Conservation (phyloP, 2,329 filamentous ascomycete species). For the Aspergillus pseudotamarii region DNA sequence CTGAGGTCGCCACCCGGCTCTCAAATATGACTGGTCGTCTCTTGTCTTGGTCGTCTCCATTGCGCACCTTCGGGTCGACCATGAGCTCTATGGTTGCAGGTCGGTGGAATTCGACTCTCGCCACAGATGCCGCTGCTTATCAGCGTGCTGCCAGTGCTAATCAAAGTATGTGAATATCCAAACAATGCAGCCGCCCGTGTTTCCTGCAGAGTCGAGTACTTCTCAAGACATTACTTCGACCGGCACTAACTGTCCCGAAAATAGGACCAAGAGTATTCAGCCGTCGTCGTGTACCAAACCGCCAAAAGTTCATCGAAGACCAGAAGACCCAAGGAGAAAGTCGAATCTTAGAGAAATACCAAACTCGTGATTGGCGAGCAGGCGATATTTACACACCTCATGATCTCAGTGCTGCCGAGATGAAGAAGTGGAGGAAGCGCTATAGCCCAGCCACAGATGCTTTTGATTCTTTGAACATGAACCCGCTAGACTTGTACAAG, state of each 20-base stretch:
- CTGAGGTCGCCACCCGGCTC: neutral
- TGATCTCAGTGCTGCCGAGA: slow-evolving; percentile 77
- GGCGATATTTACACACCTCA: slow-evolving; percentile 92
- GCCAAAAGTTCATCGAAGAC: slow-evolving; percentile 38
- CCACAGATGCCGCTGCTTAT: slow-evolving; percentile 29
- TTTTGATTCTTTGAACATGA: slow-evolving; percentile 77
- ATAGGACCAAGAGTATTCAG: slow-evolving; percentile 25
- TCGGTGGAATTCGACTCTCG: slow-evolving; percentile 39
- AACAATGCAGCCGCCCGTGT: neutral
- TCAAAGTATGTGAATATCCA: slow-evolving; percentile 23
- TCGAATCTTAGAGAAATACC: slow-evolving; percentile 41
- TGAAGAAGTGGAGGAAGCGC: slow-evolving; percentile 74
- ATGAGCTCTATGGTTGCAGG: slow-evolving; percentile 26
- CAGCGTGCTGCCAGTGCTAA: slow-evolving; percentile 23
- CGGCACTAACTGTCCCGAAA: slow-evolving; percentile 8
- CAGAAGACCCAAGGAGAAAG: slow-evolving; percentile 42
- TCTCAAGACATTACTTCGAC: neutral
- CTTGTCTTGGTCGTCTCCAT: slow-evolving; percentile 29
- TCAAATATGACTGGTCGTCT: slow-evolving; percentile 33
- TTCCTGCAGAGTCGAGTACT: neutral
- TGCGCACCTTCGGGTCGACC: slow-evolving; percentile 28
- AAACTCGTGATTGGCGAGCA: slow-evolving; percentile 68
- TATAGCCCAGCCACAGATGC: slow-evolving; percentile 65
- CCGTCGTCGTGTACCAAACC: slow-evolving; percentile 33
- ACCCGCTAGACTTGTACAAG: slow-evolving; percentile 85